Conservation (phyloP, 2,329 filamentous ascomycete species). For the Chaetomiaceae sp. region DNA sequence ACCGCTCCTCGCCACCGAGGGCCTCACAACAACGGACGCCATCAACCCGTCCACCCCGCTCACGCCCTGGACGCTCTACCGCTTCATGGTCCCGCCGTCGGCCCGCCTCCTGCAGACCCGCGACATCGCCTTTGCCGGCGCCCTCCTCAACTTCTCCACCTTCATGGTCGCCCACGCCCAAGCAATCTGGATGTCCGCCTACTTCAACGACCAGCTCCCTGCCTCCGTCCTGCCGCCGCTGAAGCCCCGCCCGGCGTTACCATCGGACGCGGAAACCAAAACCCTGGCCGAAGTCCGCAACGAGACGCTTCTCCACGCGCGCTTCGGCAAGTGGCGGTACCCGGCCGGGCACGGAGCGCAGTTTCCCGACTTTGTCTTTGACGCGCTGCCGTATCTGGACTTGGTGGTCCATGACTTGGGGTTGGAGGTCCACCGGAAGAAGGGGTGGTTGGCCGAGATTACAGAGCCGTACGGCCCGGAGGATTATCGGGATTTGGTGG, state of each 20-base stretch:
- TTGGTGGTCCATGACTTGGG: constrained; percentile 62
- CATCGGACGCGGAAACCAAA: constrained; percentile 28
- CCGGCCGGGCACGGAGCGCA: constrained; percentile 59
- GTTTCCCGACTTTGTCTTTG: constrained; percentile 70
- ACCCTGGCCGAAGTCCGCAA: constrained; percentile 43
- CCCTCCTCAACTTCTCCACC: constrained; percentile 41
- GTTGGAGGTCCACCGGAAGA: constrained; percentile 53
- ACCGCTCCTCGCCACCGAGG: constrained; percentile 39
- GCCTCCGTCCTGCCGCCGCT: constrained; percentile 26
- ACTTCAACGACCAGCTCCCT: constrained; percentile 50
- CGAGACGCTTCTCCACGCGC: constrained; percentile 59
- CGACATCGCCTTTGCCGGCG: constrained; percentile 45
- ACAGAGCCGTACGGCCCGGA: constrained; percentile 54
- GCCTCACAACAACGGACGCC: constrained; percentile 32
- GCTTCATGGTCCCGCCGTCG: constrained; percentile 43
- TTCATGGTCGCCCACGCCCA: constrained; percentile 43
- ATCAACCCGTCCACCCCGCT: constrained; percentile 29
- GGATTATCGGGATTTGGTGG: constrained; percentile 52
- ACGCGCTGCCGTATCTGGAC: constrained; percentile 70
- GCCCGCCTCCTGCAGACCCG: constrained; percentile 34
- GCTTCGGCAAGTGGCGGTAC: constrained; percentile 68
- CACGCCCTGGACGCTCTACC: constrained; percentile 42
- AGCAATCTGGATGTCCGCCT: constrained; percentile 62
- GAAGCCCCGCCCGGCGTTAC: neutral
- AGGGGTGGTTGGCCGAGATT: constrained; percentile 47